phyloP scores from a whole-genome alignment of 2,329 filamentous ascomycete genomes.

The Botrytis galanthina region DNA sequence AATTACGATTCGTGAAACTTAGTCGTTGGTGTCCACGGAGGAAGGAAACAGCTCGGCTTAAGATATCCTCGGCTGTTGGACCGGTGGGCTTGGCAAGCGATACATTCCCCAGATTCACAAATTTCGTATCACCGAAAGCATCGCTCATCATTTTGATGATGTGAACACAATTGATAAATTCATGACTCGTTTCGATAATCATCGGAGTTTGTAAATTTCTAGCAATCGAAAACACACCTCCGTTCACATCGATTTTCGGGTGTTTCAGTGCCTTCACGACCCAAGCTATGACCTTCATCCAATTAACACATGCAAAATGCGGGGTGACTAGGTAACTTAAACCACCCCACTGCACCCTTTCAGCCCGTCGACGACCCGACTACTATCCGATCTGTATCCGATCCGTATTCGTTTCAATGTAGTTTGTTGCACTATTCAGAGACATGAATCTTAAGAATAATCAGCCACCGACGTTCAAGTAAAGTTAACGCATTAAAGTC shows the following conservation, averaged over 20 bases:
- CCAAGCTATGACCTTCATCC: not conserved
- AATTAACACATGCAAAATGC: constrained; percentile 16
- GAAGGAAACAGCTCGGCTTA: constrained; percentile 15
- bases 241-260: not conserved
- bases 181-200: not conserved
- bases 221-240: not conserved
- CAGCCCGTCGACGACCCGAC: not conserved
- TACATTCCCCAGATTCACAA: not conserved
- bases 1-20: constrained; percentile 3
- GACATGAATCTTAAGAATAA: not conserved
- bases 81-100: not conserved
- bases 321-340: constrained; percentile 10
- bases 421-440: not conserved
- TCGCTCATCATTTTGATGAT: not conserved
- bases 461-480: not conserved
- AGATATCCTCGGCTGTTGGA: constrained; percentile 17
- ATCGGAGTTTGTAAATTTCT: not conserved
- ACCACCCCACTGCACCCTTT: not conserved
- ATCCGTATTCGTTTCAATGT: not conserved
- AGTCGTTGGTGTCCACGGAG: not conserved
- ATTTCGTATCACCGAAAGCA: not conserved
- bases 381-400: constrained; percentile 1
- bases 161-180: not conserved
- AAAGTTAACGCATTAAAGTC: not conserved
- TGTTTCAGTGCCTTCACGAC: not conserved